phyloP scores from a whole-genome alignment of 2,329 filamentous ascomycete species.

The Xylaria sp. region DNA sequence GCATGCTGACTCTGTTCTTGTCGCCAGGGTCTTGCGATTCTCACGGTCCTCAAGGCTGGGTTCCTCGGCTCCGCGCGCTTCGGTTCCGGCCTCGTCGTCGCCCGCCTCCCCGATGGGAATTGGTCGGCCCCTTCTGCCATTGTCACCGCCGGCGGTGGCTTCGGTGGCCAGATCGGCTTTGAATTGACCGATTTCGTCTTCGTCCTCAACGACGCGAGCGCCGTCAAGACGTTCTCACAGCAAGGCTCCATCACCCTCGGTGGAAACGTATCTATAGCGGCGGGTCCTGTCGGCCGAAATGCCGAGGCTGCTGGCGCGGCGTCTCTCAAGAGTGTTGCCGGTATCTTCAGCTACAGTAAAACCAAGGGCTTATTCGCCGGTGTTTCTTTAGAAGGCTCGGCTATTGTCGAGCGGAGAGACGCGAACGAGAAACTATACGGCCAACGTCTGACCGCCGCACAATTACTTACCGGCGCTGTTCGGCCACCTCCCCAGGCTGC shows the following conservation, averaged over 20 bases:
- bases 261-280: conserved; percentile 95
- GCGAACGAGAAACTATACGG: conserved; percentile 98
- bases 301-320: conserved; percentile 96
- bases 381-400: conserved; percentile 92
- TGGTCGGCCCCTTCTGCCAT: conserved; percentile 89
- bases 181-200: conserved; percentile 96
- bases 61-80: conserved; percentile 86
- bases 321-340: conserved; percentile 87
- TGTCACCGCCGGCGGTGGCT: conserved; percentile 81
- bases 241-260: conserved; percentile 90
- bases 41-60: conserved; percentile 87
- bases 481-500: conserved; percentile 83
- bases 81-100: conserved; percentile 84
- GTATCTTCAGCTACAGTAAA: conserved; percentile 96
- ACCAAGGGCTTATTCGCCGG: conserved; percentile 97
- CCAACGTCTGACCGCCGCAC: conserved; percentile 79
- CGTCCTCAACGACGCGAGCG: conserved; percentile 90
- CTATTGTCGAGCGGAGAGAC: conserved; percentile 92
- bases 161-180: conserved; percentile 88
- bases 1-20: conserved; percentile 21
- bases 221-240: conserved; percentile 94
- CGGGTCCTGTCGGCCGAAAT: conserved; percentile 92
- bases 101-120: conserved; percentile 77
- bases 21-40: conserved; percentile 77
- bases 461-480: conserved; percentile 83